Evolutionary conservation across 2,329 filamentous ascomycete genomes (phyloP), one percentile per base, ranked within the genome.

Genomic region (Fusarium sambucinum): DNA sequence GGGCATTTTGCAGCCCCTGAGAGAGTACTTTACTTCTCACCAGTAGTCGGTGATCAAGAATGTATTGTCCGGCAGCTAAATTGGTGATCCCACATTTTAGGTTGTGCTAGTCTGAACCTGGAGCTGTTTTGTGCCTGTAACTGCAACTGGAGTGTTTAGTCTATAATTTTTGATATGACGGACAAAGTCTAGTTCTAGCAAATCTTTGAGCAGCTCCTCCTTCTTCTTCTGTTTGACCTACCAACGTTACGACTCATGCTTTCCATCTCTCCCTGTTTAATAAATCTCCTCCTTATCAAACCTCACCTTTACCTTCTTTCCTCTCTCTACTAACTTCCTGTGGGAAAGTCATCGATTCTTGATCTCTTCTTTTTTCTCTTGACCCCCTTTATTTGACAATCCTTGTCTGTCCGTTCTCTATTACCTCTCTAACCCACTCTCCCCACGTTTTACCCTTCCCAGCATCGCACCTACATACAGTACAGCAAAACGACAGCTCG

Each of bases 321-420:
- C 30, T 60, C 40, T 21, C 30, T 60, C 33, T 21, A 29, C 30
- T 30, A 16, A 25, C 17, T 25, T 32, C 13, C 17, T 25, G 38
- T 51, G 41, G 27, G 16, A 40, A n/a, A 32, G 19, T 46, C 23
- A 38, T 50, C 44, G 30, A 14, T 17, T 32, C n/a, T 66, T 25
- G 35, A 32, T 41, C 41, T 59, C 46, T 46, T 58, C 37, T 48
- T 42, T 19, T 32, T 21, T 27, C 17, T 19, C 25, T 27, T 3
- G 40, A 13, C 47, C 66, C 59, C 59, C 48, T 63, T 68, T 57
- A 54, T 60, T 70, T 68, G 68, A 54, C 68, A 69, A 70, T 66
- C 53, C 55, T 66, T 67, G 67, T 70, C 68, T 70, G 68, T 70
- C 59, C 68, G 51, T 68, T 70, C 68, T 66, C 59, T 63, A 50